Percentiles rank a stretch among this genome's conserved stretches.
Evolutionary conservation across 2,329 filamentous ascomycete species (phyloP).

Genomic region (Exserohilum rostratum): DNA sequence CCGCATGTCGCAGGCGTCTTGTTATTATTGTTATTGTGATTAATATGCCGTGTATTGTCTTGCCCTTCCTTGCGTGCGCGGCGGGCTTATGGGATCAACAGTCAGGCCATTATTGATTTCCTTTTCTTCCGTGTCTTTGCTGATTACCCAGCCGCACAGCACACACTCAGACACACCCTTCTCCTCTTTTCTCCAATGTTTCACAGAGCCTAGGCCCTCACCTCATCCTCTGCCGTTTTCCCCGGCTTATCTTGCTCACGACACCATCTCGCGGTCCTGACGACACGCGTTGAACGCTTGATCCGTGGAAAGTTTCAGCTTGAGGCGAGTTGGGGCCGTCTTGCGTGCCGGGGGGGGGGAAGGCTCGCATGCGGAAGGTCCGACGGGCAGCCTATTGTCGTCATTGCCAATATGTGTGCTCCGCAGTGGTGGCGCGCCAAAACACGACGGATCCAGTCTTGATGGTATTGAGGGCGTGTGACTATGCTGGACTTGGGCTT

Average conservation of each 20-base stretch:
- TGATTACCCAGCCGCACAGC: too few relatives aligned
- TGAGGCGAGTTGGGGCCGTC: constrained; percentile 6
- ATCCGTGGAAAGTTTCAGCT: constrained; percentile 17
- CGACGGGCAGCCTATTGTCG: constrained; percentile 3
- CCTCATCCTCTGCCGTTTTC: neutral
- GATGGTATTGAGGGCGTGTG: constrained; percentile 8
- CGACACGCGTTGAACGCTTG: constrained; percentile 14
- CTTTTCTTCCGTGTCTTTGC: too few relatives aligned
- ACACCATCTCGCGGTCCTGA: constrained; percentile 10
- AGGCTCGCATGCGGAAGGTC: constrained; percentile 7
- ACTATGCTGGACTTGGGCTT: constrained; percentile 5
- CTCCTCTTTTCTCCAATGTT: neutral
- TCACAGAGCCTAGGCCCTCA: too few relatives aligned
- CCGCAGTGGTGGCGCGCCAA: constrained; percentile 4
- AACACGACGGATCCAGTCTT: neutral
- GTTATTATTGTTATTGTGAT: too few relatives aligned
- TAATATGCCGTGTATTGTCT: too few relatives aligned
- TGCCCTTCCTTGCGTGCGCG: too few relatives aligned
- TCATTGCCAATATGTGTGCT: neutral
- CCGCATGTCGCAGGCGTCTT: too few relatives aligned
- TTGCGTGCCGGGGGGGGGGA: neutral
- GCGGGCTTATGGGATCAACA: too few relatives aligned
- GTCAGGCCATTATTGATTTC: too few relatives aligned
- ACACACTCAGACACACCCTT: too few relatives aligned
- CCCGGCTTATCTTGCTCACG: constrained; percentile 5